Base-by-base conservation (phyloP, 208 protist genomes). In the Crithidia brevicula region DNA sequence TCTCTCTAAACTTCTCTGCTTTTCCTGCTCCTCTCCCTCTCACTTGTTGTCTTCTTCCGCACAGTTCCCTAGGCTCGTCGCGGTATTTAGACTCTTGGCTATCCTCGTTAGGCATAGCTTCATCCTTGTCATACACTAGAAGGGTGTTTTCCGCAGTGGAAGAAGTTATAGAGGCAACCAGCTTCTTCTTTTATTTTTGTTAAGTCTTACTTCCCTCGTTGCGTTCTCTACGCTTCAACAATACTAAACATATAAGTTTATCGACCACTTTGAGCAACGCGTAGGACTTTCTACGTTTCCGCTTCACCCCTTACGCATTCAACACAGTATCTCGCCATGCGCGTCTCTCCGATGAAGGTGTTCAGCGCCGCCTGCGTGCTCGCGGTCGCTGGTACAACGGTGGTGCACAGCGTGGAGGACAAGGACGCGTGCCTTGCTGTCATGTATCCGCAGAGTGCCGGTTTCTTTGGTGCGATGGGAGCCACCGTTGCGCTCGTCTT, bases 391-490 rank as follows among this genome's bases (percentile, higher is more conserved):
- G 50, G 34, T 7, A 66, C 47, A 5, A 28, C 45, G 13, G 45
- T 71, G 18, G 58, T 47, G n/a, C 40, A 63, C 27, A 70, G 46
- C 42, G 60, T 70, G 7, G 63, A 56, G 6, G 40, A 72, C 31
- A 31, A 67, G 4, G 70, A 74, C 3, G 71, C 54, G 15, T 96
- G 91, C 60, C 59, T 89, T 11, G 73, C 82, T 5, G 73, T 83
- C n/a, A 83, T 92, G 79, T 96, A 96, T 74, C 90, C 90, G 30
- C 85, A 88, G 62, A 85, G 76, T 33, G 91, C 91, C 8, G 88
- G 82, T 23, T 88, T 96, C 46, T 94, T 88, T 54, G 91, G 91
- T 16, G 73, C 86, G 16, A 77, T 94, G 47, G 91, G 91, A 30
- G 86, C 83, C 2, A 79, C 89, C 31, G 64, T 82, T 3, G 82